Percentiles rank a stretch among this genome's conserved stretches.
phyloP scores from a whole-genome alignment of 2,329 filamentous ascomycete genomes.

The Ophiognomonia clavigignenti-juglandacearum region DNA sequence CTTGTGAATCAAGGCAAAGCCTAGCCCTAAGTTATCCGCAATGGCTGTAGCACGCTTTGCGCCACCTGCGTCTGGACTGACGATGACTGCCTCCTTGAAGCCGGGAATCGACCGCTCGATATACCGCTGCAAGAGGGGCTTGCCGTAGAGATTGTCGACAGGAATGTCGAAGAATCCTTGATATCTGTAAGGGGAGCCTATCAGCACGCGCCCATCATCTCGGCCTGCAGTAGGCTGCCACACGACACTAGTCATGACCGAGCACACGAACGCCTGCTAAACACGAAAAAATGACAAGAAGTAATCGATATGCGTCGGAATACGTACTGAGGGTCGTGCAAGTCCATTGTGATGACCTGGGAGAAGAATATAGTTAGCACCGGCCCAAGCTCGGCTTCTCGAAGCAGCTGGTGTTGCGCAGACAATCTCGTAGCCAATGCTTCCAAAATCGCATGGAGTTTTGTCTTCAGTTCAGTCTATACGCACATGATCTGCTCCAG shows the following conservation, averaged over 20 bases:
- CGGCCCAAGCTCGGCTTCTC: background rate
- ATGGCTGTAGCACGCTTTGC: slow-evolving; percentile 95
- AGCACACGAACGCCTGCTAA: background rate
- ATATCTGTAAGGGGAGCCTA: slow-evolving; percentile 45
- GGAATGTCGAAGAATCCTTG: slow-evolving; percentile 99
- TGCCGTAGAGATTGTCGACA: slow-evolving; percentile 93
- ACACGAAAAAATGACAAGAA: background rate
- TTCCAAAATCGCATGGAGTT: slow-evolving; percentile 4
- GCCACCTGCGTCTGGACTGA: slow-evolving; percentile 93
- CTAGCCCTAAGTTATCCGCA: slow-evolving; percentile 86
- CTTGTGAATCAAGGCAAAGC: slow-evolving; percentile 98
- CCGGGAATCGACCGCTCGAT: slow-evolving; percentile 79
- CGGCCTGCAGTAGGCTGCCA: no score
- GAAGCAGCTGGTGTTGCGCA: background rate
- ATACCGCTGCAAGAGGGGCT: slow-evolving; percentile 66
- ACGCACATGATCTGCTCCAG: slow-evolving; percentile 84
- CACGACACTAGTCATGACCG: no score
- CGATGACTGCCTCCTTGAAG: slow-evolving; percentile 75
- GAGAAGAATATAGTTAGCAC: slow-evolving; percentile 5
- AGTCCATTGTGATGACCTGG: slow-evolving; percentile 87
- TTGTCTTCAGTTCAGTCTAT: background rate
- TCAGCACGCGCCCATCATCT: slow-evolving; percentile 7
- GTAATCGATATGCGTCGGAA: background rate
- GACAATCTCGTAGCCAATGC: no score
- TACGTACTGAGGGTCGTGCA: slow-evolving; percentile 74